Evolutionary conservation across 345 rosid genomes (phyloP).

Genomic region (Gossypium raimondii): DNA sequence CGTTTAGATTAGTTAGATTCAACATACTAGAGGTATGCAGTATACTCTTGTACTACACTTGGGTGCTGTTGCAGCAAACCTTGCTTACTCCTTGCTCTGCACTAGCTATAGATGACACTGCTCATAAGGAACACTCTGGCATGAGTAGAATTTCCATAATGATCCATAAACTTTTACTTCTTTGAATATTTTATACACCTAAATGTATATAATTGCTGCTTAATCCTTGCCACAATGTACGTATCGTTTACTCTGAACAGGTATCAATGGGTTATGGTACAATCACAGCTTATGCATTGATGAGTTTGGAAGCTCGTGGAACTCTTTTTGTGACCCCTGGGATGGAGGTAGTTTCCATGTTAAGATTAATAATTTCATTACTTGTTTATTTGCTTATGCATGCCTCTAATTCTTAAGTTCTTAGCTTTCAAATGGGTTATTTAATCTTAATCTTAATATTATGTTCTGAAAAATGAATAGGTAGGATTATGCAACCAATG

Average conservation of each 20-base stretch:
- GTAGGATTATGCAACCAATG: background rate
- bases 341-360: constrained; percentile 55
- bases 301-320: constrained; percentile 96
- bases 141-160: background rate
- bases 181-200: background rate
- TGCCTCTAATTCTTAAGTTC: background rate
- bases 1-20: background rate
- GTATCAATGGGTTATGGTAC: constrained; percentile 92
- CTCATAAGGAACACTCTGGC: background rate
- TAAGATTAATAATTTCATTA: background rate
- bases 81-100: background rate
- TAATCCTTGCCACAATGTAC: background rate
- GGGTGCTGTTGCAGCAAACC: background rate
- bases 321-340: constrained; percentile 81
- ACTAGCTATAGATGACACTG: background rate
- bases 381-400: background rate
- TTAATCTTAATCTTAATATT: background rate
- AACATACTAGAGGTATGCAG: background rate
- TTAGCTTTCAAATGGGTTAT: background rate
- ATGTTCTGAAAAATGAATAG: background rate
- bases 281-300: constrained; percentile 76
- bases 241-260: constrained; percentile 36
- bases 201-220: background rate
- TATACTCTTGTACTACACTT: background rate
- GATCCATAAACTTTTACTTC: background rate